Base-by-base conservation (phyloP, 1,139 yeast genomes). In the Yamadazyma buinensis region DNA sequence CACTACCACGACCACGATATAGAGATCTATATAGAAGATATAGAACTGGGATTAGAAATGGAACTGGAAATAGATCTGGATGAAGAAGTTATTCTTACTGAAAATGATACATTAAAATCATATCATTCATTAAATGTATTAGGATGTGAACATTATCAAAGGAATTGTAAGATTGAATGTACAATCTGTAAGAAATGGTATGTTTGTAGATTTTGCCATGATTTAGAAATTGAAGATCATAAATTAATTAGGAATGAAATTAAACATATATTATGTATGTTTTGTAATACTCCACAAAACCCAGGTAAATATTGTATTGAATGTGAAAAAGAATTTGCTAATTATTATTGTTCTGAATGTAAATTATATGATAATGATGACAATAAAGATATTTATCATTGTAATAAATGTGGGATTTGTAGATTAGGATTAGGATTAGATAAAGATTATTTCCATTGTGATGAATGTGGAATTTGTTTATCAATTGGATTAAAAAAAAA, bases 321-420 rank as follows among this genome's bases (percentile, higher is more conserved):
- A 33, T 88, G 97, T 61, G 77, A 73, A 32, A 64, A 60, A 31
- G 76, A 75, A 36, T 67, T 88, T 54, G 88, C 95, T 14, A 67
- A 74, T 37, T 88, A 90, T 54, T 86, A 77, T 54, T 90, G 97
- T 57, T 65, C 64, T 11, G 75, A 68, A 34, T 90, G 97, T 62
- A 80, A 80, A 40, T 68, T 90, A 24, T 90, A 84, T 67, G 96
- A 86, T 52, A 84, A 87, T 52, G 95, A 87, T 51, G 74, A 80
- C 12, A 64, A 71, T 29, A 87, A 87, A 52, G 83, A 83, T 42
- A 88, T 90, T 19, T 90, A 88, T 54, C 97, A 90, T 54, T 90
- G 97, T 56, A 85, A 80, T 45, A 84, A 82, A 47, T 90, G 97
- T 64, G 96, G 95, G 0, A 86, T 90, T 35, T 90, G 97, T 54